Evolutionary conservation across 2,329 filamentous ascomycete genomes (phyloP), one percentile per base, ranked within the genome.

Genomic region (Beauveria sp.): DNA sequence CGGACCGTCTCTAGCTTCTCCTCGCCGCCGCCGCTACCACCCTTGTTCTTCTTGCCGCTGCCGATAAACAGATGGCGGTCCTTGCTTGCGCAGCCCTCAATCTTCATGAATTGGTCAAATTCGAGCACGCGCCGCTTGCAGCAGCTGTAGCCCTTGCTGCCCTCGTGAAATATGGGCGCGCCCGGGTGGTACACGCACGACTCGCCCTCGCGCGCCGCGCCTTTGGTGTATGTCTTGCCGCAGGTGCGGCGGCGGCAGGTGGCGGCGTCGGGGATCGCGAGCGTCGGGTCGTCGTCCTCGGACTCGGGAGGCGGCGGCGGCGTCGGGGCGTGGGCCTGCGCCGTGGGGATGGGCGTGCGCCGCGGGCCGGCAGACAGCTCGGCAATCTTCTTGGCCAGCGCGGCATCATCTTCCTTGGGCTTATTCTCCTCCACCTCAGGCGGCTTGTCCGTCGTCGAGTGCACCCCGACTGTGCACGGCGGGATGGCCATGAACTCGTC

Each of bases 71-170:
- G 75, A 78, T 99, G 95, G 63, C 83, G 81, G 49, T 81, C 79
- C 75, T 93, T 95, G 49, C 88, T 92, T 73, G 86, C 86, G 77
- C 95, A 99, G 1, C 95, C 95, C 68, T 90, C 86, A 63, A 99
- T 93, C 75, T 90, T 95, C 87, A 99, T 87, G 76, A 99, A 99
- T 75, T 98, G 89, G 73, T 99, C 93, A 74, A 99, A 99, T 72
- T 99, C 95, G 63, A 99, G 78, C 62, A 99, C 95, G 43, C 92
- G 84, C 69, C 91, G 82, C 83, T 98, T 98, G 78, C 95, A 99
- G 80, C 95, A 99, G 63, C 87, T 92, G 82, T 95, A 99, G 1
- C 95, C 95, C 79, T 99, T 99, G 77, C 91, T 96, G 42, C 95
- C 95, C 78, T 99, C 95, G 74, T 99, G 95, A 78, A 99, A 99